phyloP scores from a whole-genome alignment of 2,329 filamentous ascomycete genomes.

The Xylaria hypoxylon region DNA sequence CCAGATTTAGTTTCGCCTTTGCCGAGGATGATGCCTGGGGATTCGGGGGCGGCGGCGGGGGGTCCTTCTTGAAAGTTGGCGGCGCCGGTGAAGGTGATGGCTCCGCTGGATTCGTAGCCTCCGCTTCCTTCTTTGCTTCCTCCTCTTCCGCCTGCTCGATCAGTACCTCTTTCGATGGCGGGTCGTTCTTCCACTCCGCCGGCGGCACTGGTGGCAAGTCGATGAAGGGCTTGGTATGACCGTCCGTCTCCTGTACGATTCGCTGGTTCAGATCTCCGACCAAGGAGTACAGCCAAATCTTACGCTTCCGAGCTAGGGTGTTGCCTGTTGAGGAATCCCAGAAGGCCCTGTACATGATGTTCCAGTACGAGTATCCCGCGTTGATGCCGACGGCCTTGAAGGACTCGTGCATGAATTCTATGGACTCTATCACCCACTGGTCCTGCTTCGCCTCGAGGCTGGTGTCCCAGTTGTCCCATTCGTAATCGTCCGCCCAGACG shows the following conservation, averaged over 20 bases:
- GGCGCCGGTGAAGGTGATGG: too few relatives aligned
- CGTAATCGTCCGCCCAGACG: background rate
- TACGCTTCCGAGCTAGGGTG: slow-evolving; percentile 21
- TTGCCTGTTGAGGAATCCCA: background rate
- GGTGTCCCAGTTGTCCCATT: background rate
- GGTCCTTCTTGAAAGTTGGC: too few relatives aligned
- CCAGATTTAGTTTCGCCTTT: too few relatives aligned
- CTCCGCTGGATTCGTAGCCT: too few relatives aligned
- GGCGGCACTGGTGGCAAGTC: slow-evolving; percentile 5
- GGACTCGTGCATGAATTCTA: slow-evolving; percentile 12
- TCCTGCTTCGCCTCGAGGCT: background rate
- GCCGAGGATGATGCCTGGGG: too few relatives aligned
- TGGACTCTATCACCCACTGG: slow-evolving; percentile 5
- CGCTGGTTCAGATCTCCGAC: background rate
- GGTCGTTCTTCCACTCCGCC: background rate
- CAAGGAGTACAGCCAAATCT: slow-evolving; percentile 12
- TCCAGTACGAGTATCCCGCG: slow-evolving; percentile 5
- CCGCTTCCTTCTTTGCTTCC: too few relatives aligned
- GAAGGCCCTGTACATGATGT: slow-evolving; percentile 11
- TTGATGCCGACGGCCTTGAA: slow-evolving; percentile 17
- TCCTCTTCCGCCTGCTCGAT: background rate
- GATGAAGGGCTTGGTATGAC: slow-evolving; percentile 7
- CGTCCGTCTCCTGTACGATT: background rate
- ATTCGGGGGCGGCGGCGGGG: too few relatives aligned
- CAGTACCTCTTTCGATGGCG: background rate